Evolutionary conservation across 306 rosid genomes (phyloP).

Genomic region (Cicer judaicum): DNA sequence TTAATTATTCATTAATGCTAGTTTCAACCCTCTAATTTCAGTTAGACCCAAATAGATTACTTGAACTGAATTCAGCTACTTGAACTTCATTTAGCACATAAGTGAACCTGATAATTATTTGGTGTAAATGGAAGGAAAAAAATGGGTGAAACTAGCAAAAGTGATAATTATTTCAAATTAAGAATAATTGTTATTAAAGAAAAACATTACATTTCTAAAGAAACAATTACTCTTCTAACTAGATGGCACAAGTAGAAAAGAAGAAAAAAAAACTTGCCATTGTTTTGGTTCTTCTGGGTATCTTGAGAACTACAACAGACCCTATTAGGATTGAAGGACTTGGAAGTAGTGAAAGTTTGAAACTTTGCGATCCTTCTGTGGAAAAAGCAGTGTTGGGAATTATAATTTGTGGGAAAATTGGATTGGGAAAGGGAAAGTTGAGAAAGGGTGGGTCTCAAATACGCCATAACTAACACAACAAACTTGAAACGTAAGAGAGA

Average conservation of each 20-base stretch:
- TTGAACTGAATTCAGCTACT: too few species aligned
- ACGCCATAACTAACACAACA: slow-evolving; percentile 58
- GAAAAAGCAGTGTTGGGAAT: slow-evolving; percentile 45
- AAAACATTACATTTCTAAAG: slow-evolving; percentile 12
- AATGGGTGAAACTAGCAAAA: too few species aligned
- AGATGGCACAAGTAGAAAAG: neutral
- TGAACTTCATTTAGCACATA: too few species aligned
- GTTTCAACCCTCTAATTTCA: too few species aligned
- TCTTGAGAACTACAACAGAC: slow-evolving; percentile 70
- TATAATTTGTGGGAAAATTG: slow-evolving; percentile 52
- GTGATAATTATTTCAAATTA: neutral
- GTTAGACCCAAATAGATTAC: too few species aligned
- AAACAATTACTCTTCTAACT: neutral
- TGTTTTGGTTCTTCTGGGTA: slow-evolving; percentile 62
- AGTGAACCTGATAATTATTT: too few species aligned
- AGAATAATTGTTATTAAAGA: neutral
- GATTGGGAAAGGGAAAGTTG: slow-evolving; percentile 61
- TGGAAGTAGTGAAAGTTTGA: slow-evolving; percentile 43
- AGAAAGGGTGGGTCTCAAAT: slow-evolving; percentile 61
- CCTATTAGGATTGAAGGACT: slow-evolving; percentile 47
- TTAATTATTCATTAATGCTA: neutral
- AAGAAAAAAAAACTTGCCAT: slow-evolving; percentile 59
- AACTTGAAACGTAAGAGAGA: slow-evolving; percentile 35
- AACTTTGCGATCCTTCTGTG: slow-evolving; percentile 49
- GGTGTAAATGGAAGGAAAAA: too few species aligned